phyloP scores from a whole-genome alignment of 2,329 filamentous ascomycete species.

The Microcyclosporella mali region DNA sequence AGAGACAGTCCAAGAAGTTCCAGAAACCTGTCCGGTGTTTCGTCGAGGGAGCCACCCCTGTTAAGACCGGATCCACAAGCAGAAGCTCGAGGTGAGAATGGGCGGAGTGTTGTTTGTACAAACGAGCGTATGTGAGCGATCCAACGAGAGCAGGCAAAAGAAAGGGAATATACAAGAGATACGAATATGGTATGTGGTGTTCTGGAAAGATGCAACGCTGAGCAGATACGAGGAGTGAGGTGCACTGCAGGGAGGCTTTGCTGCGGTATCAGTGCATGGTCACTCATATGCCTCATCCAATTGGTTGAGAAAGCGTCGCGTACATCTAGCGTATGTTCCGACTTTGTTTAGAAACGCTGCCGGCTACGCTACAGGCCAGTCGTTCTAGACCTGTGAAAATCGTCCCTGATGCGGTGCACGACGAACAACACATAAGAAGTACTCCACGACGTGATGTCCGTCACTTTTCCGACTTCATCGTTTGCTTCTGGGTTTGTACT shows the following conservation, averaged over 20 bases:
- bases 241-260: slow-evolving; percentile 1
- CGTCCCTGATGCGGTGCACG: background rate
- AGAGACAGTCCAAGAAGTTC: slow-evolving; percentile 2
- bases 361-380: background rate
- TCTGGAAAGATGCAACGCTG: slow-evolving; percentile 12
- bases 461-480: too few species aligned
- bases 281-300: slow-evolving; percentile 8
- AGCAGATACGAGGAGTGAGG: slow-evolving; percentile 7
- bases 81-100: background rate
- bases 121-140: background rate
- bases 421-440: too few species aligned
- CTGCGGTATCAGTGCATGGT: too few species aligned
- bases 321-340: slow-evolving; percentile 6
- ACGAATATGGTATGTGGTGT: slow-evolving; percentile 2
- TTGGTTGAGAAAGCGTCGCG: slow-evolving; percentile 14
- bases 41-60: slow-evolving; percentile 6
- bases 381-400: slow-evolving; percentile 3
- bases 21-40: slow-evolving; percentile 8
- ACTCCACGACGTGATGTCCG: background rate
- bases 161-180: slow-evolving; percentile 1
- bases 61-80: slow-evolving; percentile 1
- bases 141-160: background rate
- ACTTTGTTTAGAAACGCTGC: slow-evolving; percentile 4
- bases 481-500: too few species aligned
- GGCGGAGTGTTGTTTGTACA: background rate